Percentiles rank a stretch among this genome's conserved stretches.
These are phyloP conservation scores for Puccinia novopanici DNA, from an alignment of 1,284 basidiomycete genomes.

Conservation along the genomic window DNA sequence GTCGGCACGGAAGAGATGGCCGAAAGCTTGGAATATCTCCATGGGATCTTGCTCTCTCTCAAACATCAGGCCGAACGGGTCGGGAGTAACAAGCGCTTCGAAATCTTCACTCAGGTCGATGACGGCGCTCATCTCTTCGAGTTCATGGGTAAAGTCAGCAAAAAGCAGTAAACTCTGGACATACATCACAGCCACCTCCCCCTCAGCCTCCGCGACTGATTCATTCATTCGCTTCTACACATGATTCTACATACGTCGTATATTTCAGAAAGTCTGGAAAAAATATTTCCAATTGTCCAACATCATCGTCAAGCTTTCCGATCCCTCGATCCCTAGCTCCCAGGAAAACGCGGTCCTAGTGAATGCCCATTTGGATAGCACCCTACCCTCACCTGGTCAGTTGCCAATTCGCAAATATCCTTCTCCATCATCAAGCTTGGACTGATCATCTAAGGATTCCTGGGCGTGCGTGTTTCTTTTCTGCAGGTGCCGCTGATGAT, in stretches of 20 bases:
- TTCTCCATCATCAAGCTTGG: not conserved
- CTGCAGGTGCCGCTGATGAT: slow-evolving; percentile 77
- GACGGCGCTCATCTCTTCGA: slow-evolving; percentile 78
- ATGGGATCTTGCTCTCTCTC: slow-evolving; percentile 68
- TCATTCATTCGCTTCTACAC: not conserved
- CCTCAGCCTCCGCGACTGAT: slow-evolving; percentile 53
- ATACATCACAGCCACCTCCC: no score
- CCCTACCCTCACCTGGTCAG: slow-evolving; percentile 63
- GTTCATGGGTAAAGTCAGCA: slow-evolving; percentile 56
- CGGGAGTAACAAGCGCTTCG: slow-evolving; percentile 68
- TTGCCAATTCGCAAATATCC: not conserved
- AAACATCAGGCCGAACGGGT: slow-evolving; percentile 62
- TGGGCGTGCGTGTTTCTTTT: slow-evolving; percentile 62
- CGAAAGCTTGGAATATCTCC: slow-evolving; percentile 74
- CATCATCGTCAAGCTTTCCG: slow-evolving; percentile 81
- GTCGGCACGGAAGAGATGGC: slow-evolving; percentile 89
- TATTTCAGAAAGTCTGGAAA: slow-evolving; percentile 75
- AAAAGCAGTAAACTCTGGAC: not conserved
- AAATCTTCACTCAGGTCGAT: slow-evolving; percentile 82
- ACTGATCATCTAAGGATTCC: slow-evolving; percentile 54
- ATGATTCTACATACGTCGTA: no score
- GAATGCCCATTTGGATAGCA: slow-evolving; percentile 82
- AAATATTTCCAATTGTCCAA: slow-evolving; percentile 85
- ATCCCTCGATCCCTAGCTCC: slow-evolving; percentile 69
- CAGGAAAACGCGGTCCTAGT: slow-evolving; percentile 82